phyloP scores from a whole-genome alignment of 78 protist species.

The Chrysochromulina tobinii region DNA sequence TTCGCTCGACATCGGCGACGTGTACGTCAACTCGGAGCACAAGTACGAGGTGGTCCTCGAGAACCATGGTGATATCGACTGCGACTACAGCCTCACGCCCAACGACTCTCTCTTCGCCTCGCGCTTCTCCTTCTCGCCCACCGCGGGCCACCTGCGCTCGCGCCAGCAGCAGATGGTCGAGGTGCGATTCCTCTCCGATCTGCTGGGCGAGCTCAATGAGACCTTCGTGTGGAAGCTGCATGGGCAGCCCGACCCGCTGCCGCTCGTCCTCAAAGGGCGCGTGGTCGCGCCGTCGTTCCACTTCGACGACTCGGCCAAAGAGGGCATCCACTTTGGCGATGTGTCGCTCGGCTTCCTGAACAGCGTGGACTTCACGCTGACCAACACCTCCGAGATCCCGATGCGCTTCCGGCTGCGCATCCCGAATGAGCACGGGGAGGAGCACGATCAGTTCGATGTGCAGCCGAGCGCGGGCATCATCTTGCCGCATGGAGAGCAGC shows the following conservation, averaged over 20 bases:
- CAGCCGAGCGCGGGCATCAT: conserved; percentile 49
- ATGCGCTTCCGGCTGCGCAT: conserved; percentile 55
- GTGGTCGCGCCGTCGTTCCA: conserved; percentile 75
- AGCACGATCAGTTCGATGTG: conserved; percentile 50
- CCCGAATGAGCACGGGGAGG: conserved; percentile 23
- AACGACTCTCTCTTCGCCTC: not conserved
- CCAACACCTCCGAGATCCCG: conserved; percentile 73
- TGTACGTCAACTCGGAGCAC: conserved; percentile 53
- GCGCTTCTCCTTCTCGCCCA: not conserved
- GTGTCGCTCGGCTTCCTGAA: conserved; percentile 48
- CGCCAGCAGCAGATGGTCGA: not conserved
- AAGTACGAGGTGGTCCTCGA: conserved; percentile 48
- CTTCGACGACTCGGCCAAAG: conserved; percentile 20
- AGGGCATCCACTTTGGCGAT: conserved; percentile 47
- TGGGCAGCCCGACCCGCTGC: conserved; percentile 10
- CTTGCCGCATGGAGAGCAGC: conserved; percentile 53
- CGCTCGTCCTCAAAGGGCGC: not conserved
- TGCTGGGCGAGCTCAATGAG: conserved; percentile 48
- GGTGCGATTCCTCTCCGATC: conserved; percentile 7
- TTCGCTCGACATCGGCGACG: conserved; percentile 64
- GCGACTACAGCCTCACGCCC: not conserved
- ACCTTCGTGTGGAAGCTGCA: conserved; percentile 25
- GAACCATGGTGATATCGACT: conserved; percentile 56
- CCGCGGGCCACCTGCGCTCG: not conserved
- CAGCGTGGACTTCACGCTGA: not conserved